A percentile compares a stretch with the other conserved stretches of the same genome.
phyloP scores from a whole-genome alignment of 768 basidiomycete species.

The Termitomyces sp. region DNA sequence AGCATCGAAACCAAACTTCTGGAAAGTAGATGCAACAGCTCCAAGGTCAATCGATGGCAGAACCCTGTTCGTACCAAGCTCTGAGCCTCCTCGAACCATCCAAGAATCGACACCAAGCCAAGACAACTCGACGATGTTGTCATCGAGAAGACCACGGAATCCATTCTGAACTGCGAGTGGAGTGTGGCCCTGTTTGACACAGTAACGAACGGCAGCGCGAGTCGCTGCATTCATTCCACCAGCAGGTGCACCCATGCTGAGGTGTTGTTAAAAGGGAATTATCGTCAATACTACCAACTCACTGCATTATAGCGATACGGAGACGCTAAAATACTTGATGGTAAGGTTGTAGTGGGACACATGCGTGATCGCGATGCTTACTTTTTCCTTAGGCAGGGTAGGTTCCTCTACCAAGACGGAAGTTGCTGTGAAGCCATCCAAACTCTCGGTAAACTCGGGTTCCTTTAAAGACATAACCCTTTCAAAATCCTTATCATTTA shows the following conservation, averaged over 20 bases:
- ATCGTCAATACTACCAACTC: slow-evolving; percentile 23
- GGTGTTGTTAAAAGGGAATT: neutral
- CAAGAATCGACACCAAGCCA: slow-evolving; percentile 98
- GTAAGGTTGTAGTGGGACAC: neutral
- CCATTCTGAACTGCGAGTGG: slow-evolving; percentile 95
- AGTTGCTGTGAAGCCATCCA: slow-evolving; percentile 79
- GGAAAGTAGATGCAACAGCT: slow-evolving; percentile 85
- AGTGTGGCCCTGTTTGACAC: slow-evolving; percentile 85
- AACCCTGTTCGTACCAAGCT: slow-evolving; percentile 93
- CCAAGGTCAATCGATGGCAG: slow-evolving; percentile 86
- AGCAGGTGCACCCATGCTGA: slow-evolving; percentile 91
- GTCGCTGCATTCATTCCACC: slow-evolving; percentile 99
- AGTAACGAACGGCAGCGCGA: slow-evolving; percentile 90
- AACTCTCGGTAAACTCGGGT: slow-evolving; percentile 82
- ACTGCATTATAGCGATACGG: slow-evolving; percentile 83
- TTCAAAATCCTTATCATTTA: slow-evolving; percentile 76
- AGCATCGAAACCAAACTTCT: slow-evolving; percentile 72
- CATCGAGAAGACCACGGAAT: slow-evolving; percentile 90
- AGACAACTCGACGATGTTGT: slow-evolving; percentile 76
- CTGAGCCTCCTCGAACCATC: slow-evolving; percentile 94
- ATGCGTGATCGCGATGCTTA: slow-evolving; percentile 19
- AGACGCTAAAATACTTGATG: slow-evolving; percentile 46
- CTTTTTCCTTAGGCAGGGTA: slow-evolving; percentile 46
- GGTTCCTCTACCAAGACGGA: slow-evolving; percentile 54
- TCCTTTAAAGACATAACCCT: slow-evolving; percentile 87